Percentiles rank a stretch among this genome's conserved stretches.
Evolutionary conservation across 768 basidiomycete species (phyloP).

Genomic region (Leccinum arenicola): DNA sequence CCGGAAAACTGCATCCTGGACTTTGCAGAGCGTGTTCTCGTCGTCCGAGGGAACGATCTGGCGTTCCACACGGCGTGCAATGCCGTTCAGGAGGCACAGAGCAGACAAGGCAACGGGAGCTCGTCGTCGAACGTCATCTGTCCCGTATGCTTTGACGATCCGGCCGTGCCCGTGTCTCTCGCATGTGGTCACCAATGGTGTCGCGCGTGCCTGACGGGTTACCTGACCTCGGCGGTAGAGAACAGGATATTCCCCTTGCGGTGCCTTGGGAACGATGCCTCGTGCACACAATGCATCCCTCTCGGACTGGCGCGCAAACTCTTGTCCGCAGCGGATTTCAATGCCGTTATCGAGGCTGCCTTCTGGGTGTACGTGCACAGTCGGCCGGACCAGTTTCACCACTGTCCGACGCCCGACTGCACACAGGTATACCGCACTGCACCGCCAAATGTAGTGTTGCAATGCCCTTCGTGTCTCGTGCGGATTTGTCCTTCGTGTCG

Average conservation of each 20-base stretch:
- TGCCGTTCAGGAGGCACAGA: conserved; percentile 39
- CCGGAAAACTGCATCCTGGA: conserved; percentile 56
- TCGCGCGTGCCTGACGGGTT: conserved; percentile 54
- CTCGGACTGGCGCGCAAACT: conserved; percentile 48
- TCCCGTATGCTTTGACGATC: conserved; percentile 68
- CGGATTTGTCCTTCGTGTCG: conserved; percentile 69
- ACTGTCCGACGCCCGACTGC: conserved; percentile 81
- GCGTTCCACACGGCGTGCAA: conserved; percentile 35
- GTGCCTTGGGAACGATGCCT: conserved; percentile 65
- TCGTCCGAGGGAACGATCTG: conserved; percentile 53
- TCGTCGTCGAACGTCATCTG: conserved; percentile 37
- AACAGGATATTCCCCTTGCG: conserved; percentile 65
- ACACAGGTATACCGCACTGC: conserved; percentile 65
- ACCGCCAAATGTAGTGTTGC: conserved; percentile 48
- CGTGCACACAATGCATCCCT: conserved; percentile 57
- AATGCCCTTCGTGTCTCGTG: conserved; percentile 68
- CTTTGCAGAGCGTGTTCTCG: conserved; percentile 37
- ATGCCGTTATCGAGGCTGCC: conserved; percentile 53
- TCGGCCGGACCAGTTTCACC: conserved; percentile 59
- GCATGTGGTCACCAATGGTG: conserved; percentile 72
- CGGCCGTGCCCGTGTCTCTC: conserved; percentile 49
- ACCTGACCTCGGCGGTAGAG: conserved; percentile 55
- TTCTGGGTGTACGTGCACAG: conserved; percentile 60
- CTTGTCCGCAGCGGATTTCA: conserved; percentile 51
- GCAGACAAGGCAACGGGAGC: conserved; percentile 28